Evolutionary conservation across 1,284 basidiomycete species (phyloP).

Genomic region (Cystobasidium pallidum): DNA sequence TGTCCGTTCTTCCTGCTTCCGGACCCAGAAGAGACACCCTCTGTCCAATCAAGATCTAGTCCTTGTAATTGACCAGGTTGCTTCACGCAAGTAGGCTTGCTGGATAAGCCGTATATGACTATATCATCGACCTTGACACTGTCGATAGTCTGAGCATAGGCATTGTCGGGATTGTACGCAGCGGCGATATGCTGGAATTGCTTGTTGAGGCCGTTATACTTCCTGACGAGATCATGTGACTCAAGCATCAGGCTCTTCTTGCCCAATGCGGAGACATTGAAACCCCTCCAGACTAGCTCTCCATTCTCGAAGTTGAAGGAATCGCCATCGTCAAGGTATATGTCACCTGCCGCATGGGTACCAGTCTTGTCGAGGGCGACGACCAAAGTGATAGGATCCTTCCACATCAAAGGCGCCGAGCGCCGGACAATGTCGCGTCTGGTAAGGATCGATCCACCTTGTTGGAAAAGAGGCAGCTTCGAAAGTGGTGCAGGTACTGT

Average conservation of each 20-base stretch:
- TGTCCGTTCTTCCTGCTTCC: conserved; percentile 48
- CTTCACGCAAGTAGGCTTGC: conserved; percentile 61
- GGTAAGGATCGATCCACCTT: conserved; percentile 87
- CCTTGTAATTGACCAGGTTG: conserved; percentile 44
- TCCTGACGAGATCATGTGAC: conserved; percentile 36
- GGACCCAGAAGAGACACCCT: conserved; percentile 49
- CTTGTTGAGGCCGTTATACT: conserved; percentile 57
- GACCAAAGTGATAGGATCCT: conserved; percentile 90
- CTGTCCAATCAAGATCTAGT: conserved; percentile 51
- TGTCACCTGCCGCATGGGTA: conserved; percentile 69
- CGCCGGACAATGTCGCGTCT: conserved; percentile 84
- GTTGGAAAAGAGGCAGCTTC: conserved; percentile 81
- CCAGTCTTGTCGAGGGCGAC: conserved; percentile 73
- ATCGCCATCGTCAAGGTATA: conserved; percentile 95
- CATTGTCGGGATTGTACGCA: conserved; percentile 62
- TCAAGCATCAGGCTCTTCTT: conserved; percentile 42
- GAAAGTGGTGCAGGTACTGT: conserved; percentile 76
- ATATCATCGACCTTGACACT: conserved; percentile 78
- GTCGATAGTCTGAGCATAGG: conserved; percentile 67
- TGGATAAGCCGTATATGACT: conserved; percentile 72
- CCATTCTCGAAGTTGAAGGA: conserved; percentile 77
- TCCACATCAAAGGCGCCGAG: conserved; percentile 82
- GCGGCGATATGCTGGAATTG: conserved; percentile 39
- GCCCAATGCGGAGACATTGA: conserved; percentile 52
- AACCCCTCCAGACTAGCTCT: conserved; percentile 64